Evolutionary conservation across 1,139 yeast species (phyloP), one percentile per base, ranked within the genome.

Genomic region (Pichiaceae sp.): DNA sequence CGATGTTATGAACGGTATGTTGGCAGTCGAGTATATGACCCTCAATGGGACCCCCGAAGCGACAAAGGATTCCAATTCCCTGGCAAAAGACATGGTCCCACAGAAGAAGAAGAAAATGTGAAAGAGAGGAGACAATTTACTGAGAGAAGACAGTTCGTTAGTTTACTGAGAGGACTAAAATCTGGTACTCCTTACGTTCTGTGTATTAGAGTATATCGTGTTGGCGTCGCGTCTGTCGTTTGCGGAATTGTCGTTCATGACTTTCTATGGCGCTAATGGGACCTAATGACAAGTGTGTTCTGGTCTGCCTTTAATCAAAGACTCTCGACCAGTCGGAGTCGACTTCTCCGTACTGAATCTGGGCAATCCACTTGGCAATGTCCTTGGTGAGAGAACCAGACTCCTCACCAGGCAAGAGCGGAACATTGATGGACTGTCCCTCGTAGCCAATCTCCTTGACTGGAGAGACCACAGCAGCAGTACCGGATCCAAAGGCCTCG

Each of bases 401-500:
- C 55, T 85, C 77, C 56, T 79, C 74, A 43, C 95, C 96, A 39
- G 73, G 77, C 45, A 76, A 72, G 45, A 84, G 62, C 40, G 96
- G 96, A 34, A 89, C 89, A 6, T 62, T 48, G 49, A 89, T 86
- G 41, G 71, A 71, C 52, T 78, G 63, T 38, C 81, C 91, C 43
- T 72, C 69, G 75, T 77, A 91, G 42, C 89, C 91, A 55, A 91
- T 84, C 50, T 74, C 82, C 61, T 82, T 76, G 55, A 91, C 86
- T 48, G 97, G 97, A 29, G 95, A 78, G 33, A 91, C 97, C 57
- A 89, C 78, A 30, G 97, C 97, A 39, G 98, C 97, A 38, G 98
- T 91, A 53, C 98, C 97, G 16, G 96, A 71, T 49, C 98, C 98
- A 55, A 91, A 91, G 12, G 96, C 95, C 67, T 91, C 97, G 8